Conservation (phyloP, 805 yeast genomes). For the Candida chilensis region DNA sequence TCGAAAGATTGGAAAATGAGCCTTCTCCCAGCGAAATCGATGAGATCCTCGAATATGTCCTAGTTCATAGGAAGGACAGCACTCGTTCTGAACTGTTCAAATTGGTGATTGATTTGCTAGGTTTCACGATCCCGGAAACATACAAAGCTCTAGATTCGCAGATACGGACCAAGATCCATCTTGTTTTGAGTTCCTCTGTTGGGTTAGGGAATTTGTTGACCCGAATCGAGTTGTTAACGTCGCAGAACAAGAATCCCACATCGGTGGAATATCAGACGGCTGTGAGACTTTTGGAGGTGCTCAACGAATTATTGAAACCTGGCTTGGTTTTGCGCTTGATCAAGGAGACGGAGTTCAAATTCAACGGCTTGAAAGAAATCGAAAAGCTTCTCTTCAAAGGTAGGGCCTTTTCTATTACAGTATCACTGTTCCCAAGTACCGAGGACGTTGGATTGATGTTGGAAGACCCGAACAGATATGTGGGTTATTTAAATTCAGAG, state of each 20-base stretch:
- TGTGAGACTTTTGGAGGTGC: not conserved
- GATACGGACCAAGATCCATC: not conserved
- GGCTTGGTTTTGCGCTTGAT: not conserved
- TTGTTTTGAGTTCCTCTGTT: not conserved
- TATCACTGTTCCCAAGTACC: too few relatives aligned
- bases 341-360: not conserved
- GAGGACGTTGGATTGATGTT: too few relatives aligned
- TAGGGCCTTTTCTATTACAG: not conserved
- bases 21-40: too few relatives aligned
- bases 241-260: not conserved
- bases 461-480: too few relatives aligned
- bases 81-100: too few relatives aligned
- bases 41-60: too few relatives aligned
- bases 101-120: not conserved
- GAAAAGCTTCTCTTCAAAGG: not conserved
- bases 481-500: too few relatives aligned
- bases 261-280: not conserved
- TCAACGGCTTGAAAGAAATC: not conserved
- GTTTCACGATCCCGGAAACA: not conserved
- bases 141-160: not conserved
- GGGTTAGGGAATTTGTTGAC: slow-evolving; percentile 1
- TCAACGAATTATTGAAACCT: not conserved
- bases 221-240: not conserved
- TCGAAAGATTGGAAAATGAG: too few relatives aligned
- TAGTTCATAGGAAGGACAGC: too few relatives aligned